Evolutionary conservation across 2,329 filamentous ascomycete genomes (phyloP).

Genomic region (Orbilia oligospora): DNA sequence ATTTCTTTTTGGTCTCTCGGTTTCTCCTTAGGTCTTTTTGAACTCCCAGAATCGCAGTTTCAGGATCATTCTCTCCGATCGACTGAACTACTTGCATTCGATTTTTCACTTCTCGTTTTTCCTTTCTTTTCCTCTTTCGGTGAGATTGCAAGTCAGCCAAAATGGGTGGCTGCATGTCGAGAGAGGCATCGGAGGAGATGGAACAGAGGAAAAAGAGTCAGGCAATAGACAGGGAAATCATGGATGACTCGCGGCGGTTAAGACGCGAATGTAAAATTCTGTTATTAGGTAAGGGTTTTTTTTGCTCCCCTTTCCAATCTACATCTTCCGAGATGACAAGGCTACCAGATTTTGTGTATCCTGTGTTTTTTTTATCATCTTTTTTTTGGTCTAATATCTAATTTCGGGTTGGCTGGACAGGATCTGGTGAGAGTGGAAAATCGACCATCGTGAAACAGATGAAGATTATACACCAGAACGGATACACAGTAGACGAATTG

Average conservation of each 20-base stretch:
- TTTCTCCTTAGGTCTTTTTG: background rate
- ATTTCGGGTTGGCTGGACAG: conserved; percentile 69
- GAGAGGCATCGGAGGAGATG: conserved; percentile 81
- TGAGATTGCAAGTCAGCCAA: conserved; percentile 65
- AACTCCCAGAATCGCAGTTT: conserved; percentile 18
- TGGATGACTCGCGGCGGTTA: conserved; percentile 93
- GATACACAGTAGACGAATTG: conserved; percentile 93
- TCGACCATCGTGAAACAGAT: conserved; percentile 99
- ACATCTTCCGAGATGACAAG: background rate
- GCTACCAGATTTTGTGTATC: background rate
- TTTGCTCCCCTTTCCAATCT: conserved; percentile 30
- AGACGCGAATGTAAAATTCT: conserved; percentile 99
- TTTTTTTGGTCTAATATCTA: conserved; percentile 34
- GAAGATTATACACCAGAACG: conserved; percentile 99
- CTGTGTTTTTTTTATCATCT: background rate
- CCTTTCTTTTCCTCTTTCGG: conserved; percentile 33
- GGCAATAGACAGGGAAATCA: conserved; percentile 91
- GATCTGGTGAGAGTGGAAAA: conserved; percentile 98
- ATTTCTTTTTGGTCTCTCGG: background rate
- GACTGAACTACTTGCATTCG: conserved; percentile 49
- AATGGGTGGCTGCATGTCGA: conserved; percentile 97
- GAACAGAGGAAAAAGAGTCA: conserved; percentile 97
- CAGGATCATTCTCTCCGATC: conserved; percentile 1
- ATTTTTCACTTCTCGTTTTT: conserved; percentile 13
- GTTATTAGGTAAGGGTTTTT: conserved; percentile 80